Conservation (phyloP, 2,329 filamentous ascomycete species). For the Xylaria sp. region DNA sequence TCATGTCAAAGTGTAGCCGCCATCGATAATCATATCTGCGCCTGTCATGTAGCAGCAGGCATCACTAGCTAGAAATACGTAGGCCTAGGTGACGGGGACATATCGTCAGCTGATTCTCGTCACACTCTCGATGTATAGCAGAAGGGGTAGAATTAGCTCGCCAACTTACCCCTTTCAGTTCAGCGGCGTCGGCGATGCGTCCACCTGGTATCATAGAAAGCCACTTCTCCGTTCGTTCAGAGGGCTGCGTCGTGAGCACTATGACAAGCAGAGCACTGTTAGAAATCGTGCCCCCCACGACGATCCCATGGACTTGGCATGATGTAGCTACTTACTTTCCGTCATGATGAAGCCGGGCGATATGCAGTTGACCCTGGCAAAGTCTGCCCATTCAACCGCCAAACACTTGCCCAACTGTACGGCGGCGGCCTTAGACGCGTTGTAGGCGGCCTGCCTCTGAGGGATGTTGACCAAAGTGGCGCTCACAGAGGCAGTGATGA, state of each 20-base stretch:
- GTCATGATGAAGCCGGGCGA: constrained; percentile 35
- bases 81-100: constrained; percentile 19
- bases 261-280: neutral
- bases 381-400: constrained; percentile 41
- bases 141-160: neutral
- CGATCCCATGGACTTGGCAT: neutral
- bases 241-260: constrained; percentile 32
- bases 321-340: constrained; percentile 24
- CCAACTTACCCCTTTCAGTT: constrained; percentile 30
- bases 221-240: constrained; percentile 29
- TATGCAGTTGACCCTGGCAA: constrained; percentile 37
- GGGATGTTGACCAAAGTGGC: constrained; percentile 13
- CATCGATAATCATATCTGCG: constrained; percentile 28
- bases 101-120: neutral
- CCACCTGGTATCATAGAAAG: constrained; percentile 29
- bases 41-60: constrained; percentile 40
- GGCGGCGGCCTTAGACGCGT: constrained; percentile 27
- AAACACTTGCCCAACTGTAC: constrained; percentile 38
- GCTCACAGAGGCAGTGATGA: constrained; percentile 14
- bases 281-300: neutral
- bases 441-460: constrained; percentile 15
- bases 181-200: constrained; percentile 31
- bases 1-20: constrained; percentile 31
- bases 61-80: constrained; percentile 37
- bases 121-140: neutral